A percentile compares a stretch with the other conserved stretches of the same genome.
phyloP scores from a whole-genome alignment of 495 filamentous ascomycete genomes.

The Aspergillus steynii region DNA sequence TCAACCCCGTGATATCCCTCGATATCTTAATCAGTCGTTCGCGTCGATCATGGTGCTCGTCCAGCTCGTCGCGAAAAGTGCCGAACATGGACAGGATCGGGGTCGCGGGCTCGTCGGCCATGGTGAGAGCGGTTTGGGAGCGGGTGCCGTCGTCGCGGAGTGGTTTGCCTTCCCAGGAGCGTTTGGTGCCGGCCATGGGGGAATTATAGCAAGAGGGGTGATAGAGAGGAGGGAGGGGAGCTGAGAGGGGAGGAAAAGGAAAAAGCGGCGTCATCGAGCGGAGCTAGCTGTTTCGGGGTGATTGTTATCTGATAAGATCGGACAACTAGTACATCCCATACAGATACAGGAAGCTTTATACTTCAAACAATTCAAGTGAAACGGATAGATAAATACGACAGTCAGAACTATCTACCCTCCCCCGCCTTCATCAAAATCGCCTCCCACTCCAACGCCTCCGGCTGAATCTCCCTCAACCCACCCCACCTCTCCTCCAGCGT shows the following conservation, averaged over 20 bases:
- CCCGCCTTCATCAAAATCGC: no score
- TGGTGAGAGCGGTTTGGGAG: constrained; percentile 2
- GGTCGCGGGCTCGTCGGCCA: constrained; percentile 31
- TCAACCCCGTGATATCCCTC: constrained; percentile 85
- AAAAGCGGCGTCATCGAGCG: constrained; percentile 7
- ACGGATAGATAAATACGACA: no score
- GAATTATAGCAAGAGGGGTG: constrained; percentile 1
- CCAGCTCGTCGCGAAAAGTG: constrained; percentile 79
- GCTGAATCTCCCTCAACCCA: no score
- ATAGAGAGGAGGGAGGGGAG: constrained; percentile 6
- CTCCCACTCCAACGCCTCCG: no score
- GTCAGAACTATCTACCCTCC: no score
- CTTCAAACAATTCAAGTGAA: no score
- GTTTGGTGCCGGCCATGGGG: constrained; percentile 53
- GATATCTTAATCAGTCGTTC: constrained; percentile 87
- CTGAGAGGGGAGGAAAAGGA: neutral
- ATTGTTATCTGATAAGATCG: constrained; percentile 26
- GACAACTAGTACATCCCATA: no score
- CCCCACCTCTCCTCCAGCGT: neutral
- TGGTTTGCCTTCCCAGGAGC: constrained; percentile 60
- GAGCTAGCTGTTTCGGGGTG: constrained; percentile 14
- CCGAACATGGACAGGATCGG: constrained; percentile 77
- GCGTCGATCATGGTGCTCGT: constrained; percentile 90
- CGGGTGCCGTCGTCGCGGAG: constrained; percentile 29
- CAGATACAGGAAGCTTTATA: no score